Percentiles rank a stretch among this genome's conserved stretches.
Evolutionary conservation across 1,139 yeast species (phyloP).

Genomic region (Blastobotrys ciferrii): DNA sequence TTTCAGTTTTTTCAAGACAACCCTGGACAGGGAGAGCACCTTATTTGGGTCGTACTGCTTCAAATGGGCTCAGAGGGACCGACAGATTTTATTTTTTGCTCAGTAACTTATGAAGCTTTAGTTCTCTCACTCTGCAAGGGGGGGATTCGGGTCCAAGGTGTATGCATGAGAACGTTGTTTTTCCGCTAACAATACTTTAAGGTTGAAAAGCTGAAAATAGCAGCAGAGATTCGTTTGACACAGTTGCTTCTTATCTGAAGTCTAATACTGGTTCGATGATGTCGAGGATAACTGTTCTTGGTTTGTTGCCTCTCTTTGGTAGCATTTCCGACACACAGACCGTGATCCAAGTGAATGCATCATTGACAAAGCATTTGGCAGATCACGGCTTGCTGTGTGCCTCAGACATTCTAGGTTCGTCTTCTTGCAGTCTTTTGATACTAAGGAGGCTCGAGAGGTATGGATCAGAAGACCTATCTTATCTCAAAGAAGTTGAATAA

Average conservation of each 20-base stretch:
- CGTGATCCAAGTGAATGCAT: conserved; percentile 61
- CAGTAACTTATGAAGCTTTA: no score
- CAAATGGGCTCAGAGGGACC: no score
- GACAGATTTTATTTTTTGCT: no score
- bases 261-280: conserved; percentile 16
- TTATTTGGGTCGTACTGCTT: no score
- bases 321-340: conserved; percentile 46
- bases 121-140: no score
- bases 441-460: conserved; percentile 52
- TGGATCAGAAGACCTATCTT: conserved; percentile 56
- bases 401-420: conserved; percentile 68
- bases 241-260: conserved; percentile 36
- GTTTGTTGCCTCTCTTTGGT: conserved; percentile 59
- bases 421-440: conserved; percentile 61
- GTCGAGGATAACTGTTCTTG: conserved; percentile 53
- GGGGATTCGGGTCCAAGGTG: no score
- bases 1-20: no score
- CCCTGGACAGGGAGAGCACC: no score
- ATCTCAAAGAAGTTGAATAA: conserved; percentile 48
- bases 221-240: conserved; percentile 54
- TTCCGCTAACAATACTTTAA: conserved; percentile 15
- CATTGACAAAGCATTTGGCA: conserved; percentile 20
- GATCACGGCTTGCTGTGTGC: conserved; percentile 65
- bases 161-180: no score
- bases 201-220: conserved; percentile 43